Conservation (phyloP, 257 asterid genomes). For the Petrea volubilis region DNA sequence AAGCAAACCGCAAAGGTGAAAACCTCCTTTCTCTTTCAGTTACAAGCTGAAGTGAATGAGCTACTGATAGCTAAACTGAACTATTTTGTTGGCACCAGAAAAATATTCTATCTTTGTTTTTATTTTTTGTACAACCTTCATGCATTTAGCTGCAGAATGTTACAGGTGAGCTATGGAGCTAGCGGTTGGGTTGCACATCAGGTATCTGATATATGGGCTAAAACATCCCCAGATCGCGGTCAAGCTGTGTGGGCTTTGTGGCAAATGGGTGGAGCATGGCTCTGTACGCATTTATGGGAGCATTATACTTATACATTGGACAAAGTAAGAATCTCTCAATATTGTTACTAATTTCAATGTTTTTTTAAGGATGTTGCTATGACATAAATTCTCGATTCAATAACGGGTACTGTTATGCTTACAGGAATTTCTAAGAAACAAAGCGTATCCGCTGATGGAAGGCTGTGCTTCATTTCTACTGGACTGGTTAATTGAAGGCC, state of each 20-base stretch:
- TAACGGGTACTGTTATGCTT: neutral
- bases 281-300: slow-evolving; percentile 82
- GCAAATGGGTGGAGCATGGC: slow-evolving; percentile 96
- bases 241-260: slow-evolving; percentile 70
- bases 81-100: neutral
- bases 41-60: too few relatives aligned
- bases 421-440: slow-evolving; percentile 60
- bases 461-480: slow-evolving; percentile 62
- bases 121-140: slow-evolving; percentile 43
- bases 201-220: slow-evolving; percentile 80
- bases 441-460: slow-evolving; percentile 70
- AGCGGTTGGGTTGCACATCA: slow-evolving; percentile 91
- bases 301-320: slow-evolving; percentile 74
- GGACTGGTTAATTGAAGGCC: slow-evolving; percentile 78
- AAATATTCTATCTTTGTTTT: neutral
- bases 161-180: slow-evolving; percentile 80
- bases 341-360: neutral
- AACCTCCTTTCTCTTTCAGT: slow-evolving; percentile 11
- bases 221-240: slow-evolving; percentile 68
- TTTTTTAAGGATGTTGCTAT: neutral
- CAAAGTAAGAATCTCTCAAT: slow-evolving; percentile 44
- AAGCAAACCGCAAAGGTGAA: slow-evolving; percentile 67
- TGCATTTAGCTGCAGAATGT: slow-evolving; percentile 59
- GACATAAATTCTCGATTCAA: slow-evolving; percentile 1
- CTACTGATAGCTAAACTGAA: neutral